Conservation (phyloP, 2,329 filamentous ascomycete species). For the Trichoderma atroviride region DNA sequence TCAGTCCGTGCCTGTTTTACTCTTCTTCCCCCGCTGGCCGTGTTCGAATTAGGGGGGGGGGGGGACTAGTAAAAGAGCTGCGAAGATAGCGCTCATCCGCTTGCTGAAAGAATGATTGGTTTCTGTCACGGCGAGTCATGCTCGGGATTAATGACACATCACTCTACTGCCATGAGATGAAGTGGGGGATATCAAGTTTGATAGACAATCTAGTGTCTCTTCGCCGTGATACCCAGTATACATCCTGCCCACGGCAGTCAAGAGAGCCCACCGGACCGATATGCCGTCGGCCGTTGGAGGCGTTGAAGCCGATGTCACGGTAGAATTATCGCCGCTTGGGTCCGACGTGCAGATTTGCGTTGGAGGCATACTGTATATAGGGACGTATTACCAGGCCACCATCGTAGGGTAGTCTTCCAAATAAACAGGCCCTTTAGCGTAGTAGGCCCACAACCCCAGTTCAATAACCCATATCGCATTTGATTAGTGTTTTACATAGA, state of each 20-base stretch:
- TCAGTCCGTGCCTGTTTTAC: neutral
- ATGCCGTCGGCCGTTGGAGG: conserved; percentile 20
- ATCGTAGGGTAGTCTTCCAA: too few relatives aligned
- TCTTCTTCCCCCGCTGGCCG: neutral
- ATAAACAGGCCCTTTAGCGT: too few relatives aligned
- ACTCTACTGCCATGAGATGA: conserved; percentile 17
- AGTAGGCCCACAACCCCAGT: too few relatives aligned
- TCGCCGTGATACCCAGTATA: neutral
- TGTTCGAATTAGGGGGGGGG: neutral
- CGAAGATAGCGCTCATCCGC: neutral
- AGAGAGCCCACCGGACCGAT: conserved; percentile 1
- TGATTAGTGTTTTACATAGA: too few relatives aligned
- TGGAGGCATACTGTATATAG: too few relatives aligned
- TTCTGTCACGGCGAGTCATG: conserved; percentile 14
- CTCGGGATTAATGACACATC: conserved; percentile 9
- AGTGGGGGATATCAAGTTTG: conserved; percentile 21
- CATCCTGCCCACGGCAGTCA: conserved; percentile 11
- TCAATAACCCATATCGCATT: too few relatives aligned
- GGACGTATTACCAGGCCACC: too few relatives aligned
- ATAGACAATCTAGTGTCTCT: conserved; percentile 13
- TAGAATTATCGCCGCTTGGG: neutral
- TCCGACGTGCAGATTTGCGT: too few relatives aligned
- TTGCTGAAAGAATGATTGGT: neutral
- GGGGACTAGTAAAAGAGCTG: neutral
- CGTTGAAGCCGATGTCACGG: conserved; percentile 20